Evolutionary conservation across 768 basidiomycete species (phyloP), one percentile per base, ranked within the genome.

Genomic region (Lactifluus subvellereus): DNA sequence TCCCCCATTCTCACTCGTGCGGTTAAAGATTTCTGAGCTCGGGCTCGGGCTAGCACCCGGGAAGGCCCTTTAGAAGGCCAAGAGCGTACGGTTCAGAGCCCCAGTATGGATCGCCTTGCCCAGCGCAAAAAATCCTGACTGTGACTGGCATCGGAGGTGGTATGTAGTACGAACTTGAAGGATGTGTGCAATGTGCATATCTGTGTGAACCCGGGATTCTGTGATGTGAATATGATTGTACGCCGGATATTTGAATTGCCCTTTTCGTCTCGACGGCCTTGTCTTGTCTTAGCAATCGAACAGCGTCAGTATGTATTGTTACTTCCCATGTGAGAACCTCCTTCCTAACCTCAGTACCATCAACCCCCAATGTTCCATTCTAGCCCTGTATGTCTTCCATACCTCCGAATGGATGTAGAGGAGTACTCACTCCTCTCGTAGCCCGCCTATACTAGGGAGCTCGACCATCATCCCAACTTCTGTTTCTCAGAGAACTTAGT

Each of bases 371-470:
- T 22, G 60, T 22, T 35, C 9, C 32, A 51, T 38, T 20, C 37
- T 18, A 54, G 14, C 22, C 42, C 33, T 13, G 40, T 52, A 65
- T 64, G 66, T 64, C 9, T 4, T 3, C 37, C 13, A 27, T 27
- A 27, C 37, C 32, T 40, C 35, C 8, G 20, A 32, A 27, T 42
- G 32, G 42, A 32, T 4, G 8, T 42, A 22, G 42, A 30, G 4
- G 22, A 11, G 14, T 1, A 32, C 35, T 49, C 14, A 54, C 5
- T n/a, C 9, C 32, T 38, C 35, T 32, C 18, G 16, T 27, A 40
- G 47, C 48, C 48, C 22, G 6, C 9, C 22, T 37, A 50, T 16
- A 27, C 35, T 3, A 27, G 27, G 5, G 57, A 58, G 16, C 18
- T 11, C 14, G 14, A 40, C 40, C 14, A 5, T 22, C 56, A 57